Base-by-base conservation (phyloP, 345 rosid genomes). In the Erodium maritimum region DNA sequence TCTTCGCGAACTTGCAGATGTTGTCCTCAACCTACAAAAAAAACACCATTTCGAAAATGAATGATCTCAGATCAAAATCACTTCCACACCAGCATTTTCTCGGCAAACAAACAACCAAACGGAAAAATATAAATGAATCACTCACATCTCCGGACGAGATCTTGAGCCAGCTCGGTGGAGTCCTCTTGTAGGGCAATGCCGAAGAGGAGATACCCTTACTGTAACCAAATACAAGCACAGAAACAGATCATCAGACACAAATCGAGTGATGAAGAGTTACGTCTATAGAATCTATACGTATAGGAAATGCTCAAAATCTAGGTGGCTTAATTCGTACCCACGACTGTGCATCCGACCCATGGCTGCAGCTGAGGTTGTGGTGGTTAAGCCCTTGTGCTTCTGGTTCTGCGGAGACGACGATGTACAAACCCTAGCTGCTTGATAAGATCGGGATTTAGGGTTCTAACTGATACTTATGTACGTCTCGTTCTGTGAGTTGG, bases 141-240 rank as follows among this genome's bases (percentile, higher is more conserved):
- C 5, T 57, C 23, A 60, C 75, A 69, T 75, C 79, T 37, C 65
- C 73, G 18, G 76, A 13, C 20, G 76, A 68, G 62, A 62, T 65
- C 62, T 75, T 75, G 54, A 75, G 73, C 79, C 79, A 75, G n/a
- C 71, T 68, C 0, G 76, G 79, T 2, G 76, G 65, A 8, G 74
- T 71, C 23, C 76, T 57, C 66, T 75, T 75, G 67, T 71, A 75
- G 13, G 74, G 80, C 45, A 68, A 42, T 19, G 80, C 80, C 0
- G 74, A 75, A 37, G 76, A 65, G 0, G 80, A 75, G 29, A 75
- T 75, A 60, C 79, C 79, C 73, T 75, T 75, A 50, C 63, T 60
- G 60, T 5, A 37, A 37, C 10, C 9, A 18, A 50, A 3, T 2
- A 25, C 33, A 25, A 25, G 3, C 33, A n/a, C n/a, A n/a, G n/a